These are phyloP conservation scores for Sclerotinia nivalis DNA, from an alignment of 2,329 filamentous ascomycete genomes.

Conservation along the genomic window DNA sequence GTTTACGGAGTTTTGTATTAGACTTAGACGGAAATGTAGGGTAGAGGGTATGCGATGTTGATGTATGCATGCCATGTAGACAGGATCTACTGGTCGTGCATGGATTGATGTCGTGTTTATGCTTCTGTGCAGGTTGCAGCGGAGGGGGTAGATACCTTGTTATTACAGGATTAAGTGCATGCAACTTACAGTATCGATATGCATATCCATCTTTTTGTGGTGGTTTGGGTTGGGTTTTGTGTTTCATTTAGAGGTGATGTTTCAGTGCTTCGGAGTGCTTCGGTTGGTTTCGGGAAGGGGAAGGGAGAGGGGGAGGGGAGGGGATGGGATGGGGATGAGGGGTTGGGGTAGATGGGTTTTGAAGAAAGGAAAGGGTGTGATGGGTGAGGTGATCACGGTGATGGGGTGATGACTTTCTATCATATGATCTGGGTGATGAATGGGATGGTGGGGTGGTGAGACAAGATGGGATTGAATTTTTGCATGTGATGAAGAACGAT, in stretches of 20 bases:
- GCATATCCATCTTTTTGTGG: constrained; percentile 13
- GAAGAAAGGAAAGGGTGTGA: neutral
- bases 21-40: too few relatives aligned
- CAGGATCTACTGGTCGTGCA: constrained; percentile 17
- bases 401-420: constrained; percentile 17
- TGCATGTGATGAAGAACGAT: constrained; percentile 9
- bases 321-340: neutral
- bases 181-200: neutral
- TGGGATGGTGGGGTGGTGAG: constrained; percentile 22
- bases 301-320: neutral
- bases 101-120: constrained; percentile 16
- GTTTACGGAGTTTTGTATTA: too few relatives aligned
- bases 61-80: constrained; percentile 13
- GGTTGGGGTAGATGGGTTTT: neutral
- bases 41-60: neutral
- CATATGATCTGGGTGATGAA: constrained; percentile 15
- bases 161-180: neutral
- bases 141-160: too few relatives aligned
- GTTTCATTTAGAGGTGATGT: constrained; percentile 20
- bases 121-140: constrained; percentile 12
- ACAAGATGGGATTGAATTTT: constrained; percentile 12
- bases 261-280: constrained; percentile 2
- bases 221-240: constrained; percentile 13
- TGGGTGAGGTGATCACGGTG: neutral
- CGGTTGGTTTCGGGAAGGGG: constrained; percentile 1